Evolutionary conservation across 768 basidiomycete genomes (phyloP), one percentile per base, ranked within the genome.

Genomic region (Amanita exitialis): DNA sequence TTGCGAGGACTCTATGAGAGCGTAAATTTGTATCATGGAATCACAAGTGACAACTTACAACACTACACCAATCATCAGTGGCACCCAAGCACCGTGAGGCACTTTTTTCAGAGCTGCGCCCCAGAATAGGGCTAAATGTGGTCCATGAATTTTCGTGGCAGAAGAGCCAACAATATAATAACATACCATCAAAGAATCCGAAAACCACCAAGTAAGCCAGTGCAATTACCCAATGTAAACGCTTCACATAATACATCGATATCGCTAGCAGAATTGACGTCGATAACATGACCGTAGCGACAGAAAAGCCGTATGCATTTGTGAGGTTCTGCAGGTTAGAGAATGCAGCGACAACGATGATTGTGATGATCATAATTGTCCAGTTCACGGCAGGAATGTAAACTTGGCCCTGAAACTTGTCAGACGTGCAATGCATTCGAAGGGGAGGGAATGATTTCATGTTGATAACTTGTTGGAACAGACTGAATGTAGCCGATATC

Each of bases 331-430:
- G 58, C 9, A 78, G 62, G 47, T 78, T 73, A 12, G 74, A 70
- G 62, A 85, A 84, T 1, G 68, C 81, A 1, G 64, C 79, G 36
- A 85, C 80, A 16, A 80, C 56, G 44, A 77, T 58, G 46, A 82
- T 72, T 15, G 74, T 75, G 13, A 64, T 66, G 35, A 79, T 69
- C 73, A 78, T 77, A 10, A 82, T 66, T 45, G 58, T 59, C 74
- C 78, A 84, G 60, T 86, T 86, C 47, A 76, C 68, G 2, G 72
- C 72, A 3, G 83, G 81, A 23, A 85, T 75, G 58, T 82, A 86
- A 12, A 86, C 71, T 55, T 85, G 82, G 2, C 83, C 83, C 56
- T 79, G 75, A 15, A 77, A 68, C 1, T 66, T 71, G 23, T 78
- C 75, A 2, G 80, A 82, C 0, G 84, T 86, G 59, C 82, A 75